These are phyloP conservation scores for Fusarium clavum DNA, from an alignment of 2,329 filamentous ascomycete genomes.

Conservation along the genomic window DNA sequence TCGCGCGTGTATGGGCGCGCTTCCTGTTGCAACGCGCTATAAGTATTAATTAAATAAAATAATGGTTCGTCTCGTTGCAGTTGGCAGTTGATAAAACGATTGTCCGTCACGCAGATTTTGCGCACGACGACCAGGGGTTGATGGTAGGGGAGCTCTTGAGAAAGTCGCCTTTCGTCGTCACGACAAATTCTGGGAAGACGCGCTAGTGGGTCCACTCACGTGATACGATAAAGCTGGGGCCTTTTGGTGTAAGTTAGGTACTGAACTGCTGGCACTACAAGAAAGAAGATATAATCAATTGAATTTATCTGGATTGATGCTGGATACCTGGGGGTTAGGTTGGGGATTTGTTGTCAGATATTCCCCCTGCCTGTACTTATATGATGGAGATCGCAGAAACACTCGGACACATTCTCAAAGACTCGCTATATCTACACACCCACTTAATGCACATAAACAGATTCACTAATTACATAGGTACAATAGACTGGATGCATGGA, in stretches of 20 bases:
- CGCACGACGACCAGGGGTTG: constrained; percentile 47
- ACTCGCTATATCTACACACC: not conserved
- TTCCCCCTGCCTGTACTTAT: not conserved
- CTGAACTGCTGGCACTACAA: not conserved
- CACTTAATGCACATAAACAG: not conserved
- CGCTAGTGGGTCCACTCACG: constrained; percentile 46
- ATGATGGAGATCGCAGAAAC: not conserved
- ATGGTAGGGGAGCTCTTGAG: constrained; percentile 41
- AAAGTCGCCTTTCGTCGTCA: constrained; percentile 44
- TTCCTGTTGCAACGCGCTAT: constrained; percentile 35
- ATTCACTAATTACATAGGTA: not conserved
- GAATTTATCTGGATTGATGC: no score
- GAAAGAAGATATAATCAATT: not conserved
- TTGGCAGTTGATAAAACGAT: constrained; percentile 38
- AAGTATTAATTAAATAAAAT: constrained; percentile 15
- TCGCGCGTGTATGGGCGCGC: constrained; percentile 53
- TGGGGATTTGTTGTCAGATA: no score
- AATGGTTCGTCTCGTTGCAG: constrained; percentile 2
- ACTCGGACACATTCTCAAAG: not conserved
- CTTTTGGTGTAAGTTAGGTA: not conserved
- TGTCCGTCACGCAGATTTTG: constrained; percentile 47
- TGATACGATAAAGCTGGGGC: not conserved
- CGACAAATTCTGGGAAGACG: constrained; percentile 53
- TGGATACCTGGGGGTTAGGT: no score
- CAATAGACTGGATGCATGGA: not conserved